Conservation (phyloP, 306 rosid species). For the Sicyos baderoa region DNA sequence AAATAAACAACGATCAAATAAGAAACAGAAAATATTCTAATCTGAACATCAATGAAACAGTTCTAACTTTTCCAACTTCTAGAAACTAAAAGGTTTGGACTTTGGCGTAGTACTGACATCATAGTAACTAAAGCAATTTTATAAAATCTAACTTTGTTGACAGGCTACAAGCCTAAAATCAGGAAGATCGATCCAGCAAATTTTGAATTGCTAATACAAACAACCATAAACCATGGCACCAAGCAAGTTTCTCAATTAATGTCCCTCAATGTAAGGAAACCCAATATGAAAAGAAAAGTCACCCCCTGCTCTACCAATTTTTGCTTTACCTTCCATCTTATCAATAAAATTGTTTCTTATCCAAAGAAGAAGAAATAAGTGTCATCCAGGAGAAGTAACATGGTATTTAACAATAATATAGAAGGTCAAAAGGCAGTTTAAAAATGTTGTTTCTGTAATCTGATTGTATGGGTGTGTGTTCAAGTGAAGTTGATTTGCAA, state of each 20-base stretch:
- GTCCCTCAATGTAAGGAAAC: neutral
- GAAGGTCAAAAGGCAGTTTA: neutral
- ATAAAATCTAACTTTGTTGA: neutral
- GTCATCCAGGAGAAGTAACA: neutral
- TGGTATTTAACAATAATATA: neutral
- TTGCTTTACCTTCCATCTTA: neutral
- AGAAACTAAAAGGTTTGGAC: neutral
- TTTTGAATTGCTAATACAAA: neutral
- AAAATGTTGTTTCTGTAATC: neutral
- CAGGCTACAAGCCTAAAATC: constrained; percentile 1
- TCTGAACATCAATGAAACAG: constrained; percentile 9
- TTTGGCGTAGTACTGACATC: neutral
- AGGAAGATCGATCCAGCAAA: neutral
- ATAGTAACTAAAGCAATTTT: neutral
- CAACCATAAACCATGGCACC: neutral
- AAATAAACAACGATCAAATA: constrained; percentile 6
- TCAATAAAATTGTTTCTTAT: neutral
- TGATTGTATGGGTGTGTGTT: neutral
- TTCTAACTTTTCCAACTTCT: neutral
- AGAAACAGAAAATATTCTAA: constrained; percentile 8
- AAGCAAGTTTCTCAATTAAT: neutral
- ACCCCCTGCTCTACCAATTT: neutral
- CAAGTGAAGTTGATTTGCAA: neutral
- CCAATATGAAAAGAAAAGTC: neutral
- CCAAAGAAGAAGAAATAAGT: constrained; percentile 8